phyloP scores from a whole-genome alignment of 371 early-diverging fungal species.

The Entomophthora muscae region DNA sequence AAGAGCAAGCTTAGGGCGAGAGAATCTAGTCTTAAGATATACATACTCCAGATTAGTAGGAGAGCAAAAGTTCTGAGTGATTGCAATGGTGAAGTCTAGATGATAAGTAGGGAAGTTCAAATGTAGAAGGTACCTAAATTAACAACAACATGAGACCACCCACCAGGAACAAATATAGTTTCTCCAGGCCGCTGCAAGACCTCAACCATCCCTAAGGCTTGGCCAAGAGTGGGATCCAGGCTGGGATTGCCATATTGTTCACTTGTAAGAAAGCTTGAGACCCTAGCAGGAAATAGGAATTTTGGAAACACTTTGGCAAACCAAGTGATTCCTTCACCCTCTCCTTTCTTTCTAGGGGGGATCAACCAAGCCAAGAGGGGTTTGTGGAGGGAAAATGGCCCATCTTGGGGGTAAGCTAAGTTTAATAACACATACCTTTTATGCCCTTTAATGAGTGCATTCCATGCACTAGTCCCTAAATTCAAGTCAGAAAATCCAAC shows the following conservation, averaged over 20 bases:
- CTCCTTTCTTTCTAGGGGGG: conserved; percentile 40
- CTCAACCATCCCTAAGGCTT: conserved; percentile 48
- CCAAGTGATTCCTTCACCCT: conserved; percentile 65
- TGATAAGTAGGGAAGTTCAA: neutral
- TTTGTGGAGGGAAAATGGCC: conserved; percentile 52
- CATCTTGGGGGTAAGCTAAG: conserved; percentile 18
- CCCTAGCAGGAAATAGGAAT: conserved; percentile 14
- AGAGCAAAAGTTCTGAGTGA: conserved; percentile 70
- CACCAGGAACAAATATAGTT: conserved; percentile 72
- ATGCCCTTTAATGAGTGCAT: conserved; percentile 35
- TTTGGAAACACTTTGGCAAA: conserved; percentile 50
- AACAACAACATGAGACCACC: conserved; percentile 72
- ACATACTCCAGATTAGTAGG: conserved; percentile 51
- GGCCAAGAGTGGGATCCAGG: conserved; percentile 18
- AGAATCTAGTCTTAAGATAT: conserved; percentile 42
- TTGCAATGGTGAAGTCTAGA: conserved; percentile 53
- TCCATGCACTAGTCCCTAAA: conserved; percentile 45
- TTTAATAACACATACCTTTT: conserved; percentile 19
- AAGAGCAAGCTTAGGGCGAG: conserved; percentile 47
- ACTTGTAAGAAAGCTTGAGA: conserved; percentile 14
- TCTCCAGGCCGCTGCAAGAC: conserved; percentile 60
- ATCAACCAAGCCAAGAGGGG: conserved; percentile 28
- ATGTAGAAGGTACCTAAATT: conserved; percentile 32
- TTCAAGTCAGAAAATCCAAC: conserved; percentile 1
- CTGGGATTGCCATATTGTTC: conserved; percentile 12